Evolutionary conservation across 495 filamentous ascomycete species (phyloP), one percentile per base, ranked within the genome.

Genomic region (Penicillium waksmanii): DNA sequence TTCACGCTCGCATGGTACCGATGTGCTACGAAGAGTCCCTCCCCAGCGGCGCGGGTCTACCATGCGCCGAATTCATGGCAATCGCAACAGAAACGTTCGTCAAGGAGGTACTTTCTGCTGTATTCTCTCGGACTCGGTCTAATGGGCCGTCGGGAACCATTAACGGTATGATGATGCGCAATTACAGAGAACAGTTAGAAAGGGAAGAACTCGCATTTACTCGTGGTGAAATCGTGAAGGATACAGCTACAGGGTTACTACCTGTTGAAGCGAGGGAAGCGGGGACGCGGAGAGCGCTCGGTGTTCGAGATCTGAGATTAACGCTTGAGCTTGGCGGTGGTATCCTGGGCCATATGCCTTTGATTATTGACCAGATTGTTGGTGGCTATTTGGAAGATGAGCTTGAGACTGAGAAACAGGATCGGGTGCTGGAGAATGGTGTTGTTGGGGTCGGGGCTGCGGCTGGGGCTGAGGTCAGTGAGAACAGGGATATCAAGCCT

Each of bases 1-100:
- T 98, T 61, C 83, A 90, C 64, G 82, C 85, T 18, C 90, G 93
- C 56, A 96, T 98, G 89, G 80, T 91, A 17, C 93, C 95, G 9
- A 95, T 97, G 62, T 96, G 92, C 74, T 97, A 96, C 74, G 95
- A 97, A 73, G 84, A 90, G 60, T 95, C 93, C 0, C 84, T 98
- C 5, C 81, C 82, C n/a, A 83, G 82, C 21, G 91, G 93, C 3
- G 84, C 90, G 60, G 77, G 84, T 7, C 69, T 86, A 6, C 85
- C 90, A 27, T 90, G 90, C 35, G 86, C 93, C 6, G 87, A 90
- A 52, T 92, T 94, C 69, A 89, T 98, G 86, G 89, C 91, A 21
- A 86, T 92, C 44, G 95, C 94, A 2, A 90, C 91, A 3, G 94
- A 98, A 72, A 92, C 89, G 0, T 97, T 89, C 66, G 87, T 98